A percentile compares a stretch with the other conserved stretches of the same genome.
phyloP scores from a whole-genome alignment of 345 rosid species.

The Erodium maritimum region DNA sequence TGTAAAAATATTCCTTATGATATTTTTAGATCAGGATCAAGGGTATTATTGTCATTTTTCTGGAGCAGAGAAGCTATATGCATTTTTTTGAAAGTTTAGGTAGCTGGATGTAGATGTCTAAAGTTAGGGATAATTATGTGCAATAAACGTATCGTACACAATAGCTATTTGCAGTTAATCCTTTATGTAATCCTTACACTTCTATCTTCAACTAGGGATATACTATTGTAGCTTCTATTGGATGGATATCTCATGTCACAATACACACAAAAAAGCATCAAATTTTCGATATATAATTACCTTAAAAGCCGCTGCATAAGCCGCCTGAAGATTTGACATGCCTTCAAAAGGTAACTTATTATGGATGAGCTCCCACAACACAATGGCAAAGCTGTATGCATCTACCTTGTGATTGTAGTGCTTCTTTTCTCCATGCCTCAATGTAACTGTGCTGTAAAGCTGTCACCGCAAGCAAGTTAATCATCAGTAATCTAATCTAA shows the following conservation, averaged over 20 bases:
- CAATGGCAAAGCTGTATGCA: constrained; percentile 89
- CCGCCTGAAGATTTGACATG: constrained; percentile 99
- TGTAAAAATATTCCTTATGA: too few species aligned
- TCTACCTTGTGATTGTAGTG: constrained; percentile 96
- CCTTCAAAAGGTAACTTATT: constrained; percentile 98
- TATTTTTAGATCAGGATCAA: too few species aligned
- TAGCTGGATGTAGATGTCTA: too few species aligned
- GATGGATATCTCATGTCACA: not conserved
- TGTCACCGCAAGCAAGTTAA: constrained; percentile 13
- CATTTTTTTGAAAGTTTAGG: too few species aligned
- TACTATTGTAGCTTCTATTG: not conserved
- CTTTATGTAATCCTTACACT: too few species aligned
- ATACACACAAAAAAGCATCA: too few species aligned
- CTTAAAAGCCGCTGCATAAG: constrained; percentile 99
- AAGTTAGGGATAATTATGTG: too few species aligned
- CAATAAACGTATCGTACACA: too few species aligned
- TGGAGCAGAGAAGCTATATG: too few species aligned
- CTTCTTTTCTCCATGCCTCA: constrained; percentile 95
- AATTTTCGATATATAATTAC: constrained; percentile 17
- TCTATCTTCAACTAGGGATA: too few species aligned
- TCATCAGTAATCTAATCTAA: not conserved
- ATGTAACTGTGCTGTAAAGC: constrained; percentile 95
- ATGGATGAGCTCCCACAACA: constrained; percentile 92
- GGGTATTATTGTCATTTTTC: too few species aligned
- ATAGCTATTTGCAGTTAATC: too few species aligned